Evolutionary conservation across 106 monocot genomes (phyloP).

Genomic region (Allium sativum): DNA sequence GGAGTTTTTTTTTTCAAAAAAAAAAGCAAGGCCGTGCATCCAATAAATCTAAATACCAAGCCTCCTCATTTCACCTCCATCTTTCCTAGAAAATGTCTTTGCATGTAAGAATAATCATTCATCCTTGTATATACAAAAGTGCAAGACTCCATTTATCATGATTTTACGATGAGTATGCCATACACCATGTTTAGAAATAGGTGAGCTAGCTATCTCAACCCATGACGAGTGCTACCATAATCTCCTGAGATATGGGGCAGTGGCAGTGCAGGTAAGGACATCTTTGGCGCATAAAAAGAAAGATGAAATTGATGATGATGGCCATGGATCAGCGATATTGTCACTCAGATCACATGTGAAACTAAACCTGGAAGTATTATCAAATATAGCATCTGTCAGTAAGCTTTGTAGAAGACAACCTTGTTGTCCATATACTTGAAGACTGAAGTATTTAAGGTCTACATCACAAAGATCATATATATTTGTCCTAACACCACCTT

Average conservation of each 20-base stretch:
- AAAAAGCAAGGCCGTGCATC: no score
- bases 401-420: slow-evolving; percentile 84
- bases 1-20: no score
- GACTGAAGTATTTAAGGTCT: slow-evolving; percentile 94
- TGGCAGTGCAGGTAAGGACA: slow-evolving; percentile 85
- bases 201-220: no score
- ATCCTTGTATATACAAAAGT: no score
- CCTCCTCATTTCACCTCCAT: no score
- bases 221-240: background rate
- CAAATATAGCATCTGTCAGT: slow-evolving; percentile 77
- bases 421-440: no score
- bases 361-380: slow-evolving; percentile 83
- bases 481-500: slow-evolving; percentile 75
- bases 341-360: slow-evolving; percentile 97
- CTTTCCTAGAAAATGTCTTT: no score
- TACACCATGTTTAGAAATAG: no score
- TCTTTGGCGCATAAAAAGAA: slow-evolving; percentile 93
- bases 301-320: slow-evolving; percentile 80
- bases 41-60: no score
- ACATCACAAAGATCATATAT: slow-evolving; percentile 77
- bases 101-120: no score
- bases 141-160: no score
- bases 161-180: no score
- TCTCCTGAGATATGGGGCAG: slow-evolving; percentile 37
- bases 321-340: slow-evolving; percentile 98